These are phyloP conservation scores for Podospora pseudopauciseta DNA, from an alignment of 495 filamentous ascomycete species.

Conservation along the genomic window DNA sequence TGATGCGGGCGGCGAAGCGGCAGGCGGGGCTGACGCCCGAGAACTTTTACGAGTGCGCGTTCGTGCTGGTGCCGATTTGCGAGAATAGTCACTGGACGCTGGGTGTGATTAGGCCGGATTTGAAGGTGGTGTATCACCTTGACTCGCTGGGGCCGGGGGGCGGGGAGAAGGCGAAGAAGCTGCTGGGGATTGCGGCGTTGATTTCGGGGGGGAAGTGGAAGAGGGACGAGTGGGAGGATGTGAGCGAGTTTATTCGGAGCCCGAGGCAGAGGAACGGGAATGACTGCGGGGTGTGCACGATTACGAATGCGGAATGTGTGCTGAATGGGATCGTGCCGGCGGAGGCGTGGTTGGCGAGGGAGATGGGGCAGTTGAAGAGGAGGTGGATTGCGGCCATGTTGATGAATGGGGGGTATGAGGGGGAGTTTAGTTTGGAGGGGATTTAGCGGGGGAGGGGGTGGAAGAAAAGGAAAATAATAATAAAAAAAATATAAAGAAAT, in stretches of 20 bases:
- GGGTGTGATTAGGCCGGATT: conserved; percentile 62
- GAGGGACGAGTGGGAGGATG: conserved; percentile 62
- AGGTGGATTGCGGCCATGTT: conserved; percentile 65
- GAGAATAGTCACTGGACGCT: conserved; percentile 58
- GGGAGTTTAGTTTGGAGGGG: conserved; percentile 40
- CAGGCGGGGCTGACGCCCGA: not conserved
- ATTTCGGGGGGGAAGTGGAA: conserved; percentile 23
- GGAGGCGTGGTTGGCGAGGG: conserved; percentile 47
- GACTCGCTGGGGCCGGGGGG: conserved; percentile 55
- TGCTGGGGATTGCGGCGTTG: not conserved
- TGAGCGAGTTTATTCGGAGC: conserved; percentile 34
- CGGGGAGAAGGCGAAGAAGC: not conserved
- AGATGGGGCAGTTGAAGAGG: conserved; percentile 55
- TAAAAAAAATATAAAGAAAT: not conserved
- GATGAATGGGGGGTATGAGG: conserved; percentile 60
- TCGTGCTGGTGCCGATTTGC: conserved; percentile 47
- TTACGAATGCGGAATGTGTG: conserved; percentile 69
- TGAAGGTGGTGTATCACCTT: conserved; percentile 65
- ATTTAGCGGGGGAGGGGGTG: not conserved
- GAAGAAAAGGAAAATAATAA: not conserved
- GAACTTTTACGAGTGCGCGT: conserved; percentile 43
- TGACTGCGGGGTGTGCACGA: conserved; percentile 80
- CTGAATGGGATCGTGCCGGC: conserved; percentile 60
- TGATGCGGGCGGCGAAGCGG: too few relatives aligned
- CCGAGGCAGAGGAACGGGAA: conserved; percentile 64